Conservation (phyloP, 139 green algal species). For the Penium margaritaceum region DNA sequence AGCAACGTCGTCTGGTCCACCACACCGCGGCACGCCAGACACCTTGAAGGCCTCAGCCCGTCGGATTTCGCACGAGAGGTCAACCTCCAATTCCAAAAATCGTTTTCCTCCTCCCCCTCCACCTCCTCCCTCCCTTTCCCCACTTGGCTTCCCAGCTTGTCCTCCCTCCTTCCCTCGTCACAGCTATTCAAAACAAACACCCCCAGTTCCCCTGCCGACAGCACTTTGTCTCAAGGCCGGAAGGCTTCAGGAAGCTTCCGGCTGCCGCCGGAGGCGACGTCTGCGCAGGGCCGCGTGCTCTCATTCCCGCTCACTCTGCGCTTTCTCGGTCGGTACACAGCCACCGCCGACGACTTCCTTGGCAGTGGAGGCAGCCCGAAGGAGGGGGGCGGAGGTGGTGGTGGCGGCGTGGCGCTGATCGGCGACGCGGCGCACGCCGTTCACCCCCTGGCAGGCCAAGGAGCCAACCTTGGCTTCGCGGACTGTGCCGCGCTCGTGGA, state of each 20-base stretch:
- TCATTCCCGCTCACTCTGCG: too few species aligned
- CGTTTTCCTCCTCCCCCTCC: constrained; percentile 6
- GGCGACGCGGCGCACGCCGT: constrained; percentile 53
- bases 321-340: too few species aligned
- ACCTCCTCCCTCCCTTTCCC: too few species aligned
- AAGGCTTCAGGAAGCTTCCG: background rate
- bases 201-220: too few species aligned
- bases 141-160: too few species aligned
- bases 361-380: constrained; percentile 9
- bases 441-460: constrained; percentile 53
- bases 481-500: constrained; percentile 30
- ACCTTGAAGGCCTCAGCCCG: constrained; percentile 24
- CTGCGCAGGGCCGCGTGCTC: too few species aligned
- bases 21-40: constrained; percentile 20
- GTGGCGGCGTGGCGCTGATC: too few species aligned
- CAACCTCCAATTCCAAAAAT: constrained; percentile 31
- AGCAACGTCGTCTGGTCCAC: constrained; percentile 56
- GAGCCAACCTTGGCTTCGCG: constrained; percentile 50
- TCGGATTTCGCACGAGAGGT: constrained; percentile 43
- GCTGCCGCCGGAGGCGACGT: too few species aligned
- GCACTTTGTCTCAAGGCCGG: too few species aligned
- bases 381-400: too few species aligned
- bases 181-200: too few species aligned
- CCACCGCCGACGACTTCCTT: background rate
- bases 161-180: too few species aligned